Conservation (phyloP, 805 yeast genomes). For the Kluyveromyces dobzhanskii region DNA sequence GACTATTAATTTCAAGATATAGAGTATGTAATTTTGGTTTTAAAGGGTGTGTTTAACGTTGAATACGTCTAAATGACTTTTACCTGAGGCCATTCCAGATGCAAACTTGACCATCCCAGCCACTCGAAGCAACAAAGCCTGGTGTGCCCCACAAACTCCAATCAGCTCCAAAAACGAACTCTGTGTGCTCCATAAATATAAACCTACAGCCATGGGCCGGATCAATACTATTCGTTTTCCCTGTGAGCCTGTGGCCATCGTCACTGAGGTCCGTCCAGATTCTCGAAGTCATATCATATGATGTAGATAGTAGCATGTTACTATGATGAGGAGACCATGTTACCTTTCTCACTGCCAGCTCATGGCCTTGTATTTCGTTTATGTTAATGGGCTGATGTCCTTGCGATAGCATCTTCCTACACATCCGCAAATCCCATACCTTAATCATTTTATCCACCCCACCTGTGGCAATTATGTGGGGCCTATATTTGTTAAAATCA, state of each 20-base stretch:
- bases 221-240: slow-evolving; percentile 37
- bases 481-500: slow-evolving; percentile 87
- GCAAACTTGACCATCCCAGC: slow-evolving; percentile 94
- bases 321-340: slow-evolving; percentile 86
- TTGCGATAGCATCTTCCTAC: slow-evolving; percentile 31
- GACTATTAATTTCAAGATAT: too few species aligned
- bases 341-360: slow-evolving; percentile 75
- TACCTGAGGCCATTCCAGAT: slow-evolving; percentile 59
- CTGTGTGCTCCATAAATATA: slow-evolving; percentile 63
- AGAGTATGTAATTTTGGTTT: not conserved
- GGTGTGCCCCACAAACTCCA: slow-evolving; percentile 96
- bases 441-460: slow-evolving; percentile 85
- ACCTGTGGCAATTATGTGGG: slow-evolving; percentile 72
- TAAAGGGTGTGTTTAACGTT: not conserved
- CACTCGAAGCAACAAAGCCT: slow-evolving; percentile 90
- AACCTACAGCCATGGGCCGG: slow-evolving; percentile 46
- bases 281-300: slow-evolving; percentile 89
- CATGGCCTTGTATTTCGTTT: slow-evolving; percentile 81
- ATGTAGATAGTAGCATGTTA: slow-evolving; percentile 59
- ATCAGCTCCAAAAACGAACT: slow-evolving; percentile 88
- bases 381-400: slow-evolving; percentile 51
- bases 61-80: not conserved
- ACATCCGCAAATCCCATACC: slow-evolving; percentile 83
- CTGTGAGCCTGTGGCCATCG: slow-evolving; percentile 40
- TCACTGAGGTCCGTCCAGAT: slow-evolving; percentile 75